A percentile compares a stretch with the other conserved stretches of the same genome.
phyloP scores from a whole-genome alignment of 164 flowering plant genomes.

The Dillenia turbinata region DNA sequence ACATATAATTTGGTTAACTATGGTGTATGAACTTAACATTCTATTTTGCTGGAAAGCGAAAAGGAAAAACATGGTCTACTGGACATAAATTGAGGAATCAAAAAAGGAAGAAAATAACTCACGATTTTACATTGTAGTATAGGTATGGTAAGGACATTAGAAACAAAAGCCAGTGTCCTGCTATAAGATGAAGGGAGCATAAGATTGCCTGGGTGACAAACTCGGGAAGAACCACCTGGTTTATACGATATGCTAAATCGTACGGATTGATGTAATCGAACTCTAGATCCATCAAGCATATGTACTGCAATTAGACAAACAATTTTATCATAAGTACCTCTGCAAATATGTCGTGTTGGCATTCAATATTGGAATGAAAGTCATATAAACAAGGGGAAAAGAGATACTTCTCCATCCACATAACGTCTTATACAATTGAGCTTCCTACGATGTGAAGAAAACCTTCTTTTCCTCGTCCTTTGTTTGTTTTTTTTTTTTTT shows the following conservation, averaged over 20 bases:
- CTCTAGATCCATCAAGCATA: constrained; percentile 94
- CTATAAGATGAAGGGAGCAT: constrained; percentile 55
- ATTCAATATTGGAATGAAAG: not conserved
- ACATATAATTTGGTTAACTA: too few species aligned
- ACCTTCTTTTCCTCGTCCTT: too few species aligned
- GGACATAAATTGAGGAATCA: too few species aligned
- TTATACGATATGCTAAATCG: constrained; percentile 78
- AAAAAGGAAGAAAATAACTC: constrained; percentile 30
- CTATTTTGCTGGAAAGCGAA: too few species aligned
- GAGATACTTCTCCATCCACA: not conserved
- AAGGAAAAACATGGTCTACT: too few species aligned
- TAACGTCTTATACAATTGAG: not conserved
- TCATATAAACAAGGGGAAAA: not conserved
- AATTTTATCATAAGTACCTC: constrained; percentile 8
- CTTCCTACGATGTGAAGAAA: not conserved
- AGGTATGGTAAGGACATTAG: constrained; percentile 62
- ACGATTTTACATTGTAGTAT: constrained; percentile 74
- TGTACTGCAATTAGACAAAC: constrained; percentile 57
- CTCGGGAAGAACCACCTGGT: constrained; percentile 75
- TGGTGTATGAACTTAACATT: too few species aligned
- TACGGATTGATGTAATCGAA: constrained; percentile 95
- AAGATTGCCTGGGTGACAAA: constrained; percentile 60
- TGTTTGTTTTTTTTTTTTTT: too few species aligned
- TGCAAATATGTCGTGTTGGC: too few species aligned
- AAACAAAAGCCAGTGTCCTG: constrained; percentile 94